These are phyloP conservation scores for Centaurea solstitialis DNA, from an alignment of 129 eudicot genomes.

Conservation along the genomic window DNA sequence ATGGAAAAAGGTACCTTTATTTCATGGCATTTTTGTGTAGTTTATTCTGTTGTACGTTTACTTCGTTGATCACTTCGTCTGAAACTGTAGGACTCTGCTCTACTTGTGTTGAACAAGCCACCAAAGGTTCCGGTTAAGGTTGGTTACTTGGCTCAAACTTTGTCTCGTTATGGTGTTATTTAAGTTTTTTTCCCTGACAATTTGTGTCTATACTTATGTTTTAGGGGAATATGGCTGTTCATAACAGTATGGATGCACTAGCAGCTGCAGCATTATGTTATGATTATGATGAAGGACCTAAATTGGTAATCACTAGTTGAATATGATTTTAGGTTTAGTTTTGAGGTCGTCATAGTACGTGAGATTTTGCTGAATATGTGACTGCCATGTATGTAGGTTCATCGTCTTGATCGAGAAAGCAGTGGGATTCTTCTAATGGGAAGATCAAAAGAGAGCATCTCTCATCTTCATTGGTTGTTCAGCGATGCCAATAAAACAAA, in stretches of 20 bases:
- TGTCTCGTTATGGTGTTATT: not conserved
- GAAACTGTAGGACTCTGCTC: conserved; percentile 75
- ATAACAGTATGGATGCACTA: conserved; percentile 96
- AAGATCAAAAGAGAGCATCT: conserved; percentile 73
- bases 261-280: conserved; percentile 92
- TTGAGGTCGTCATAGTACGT: not conserved
- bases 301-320: conserved; percentile 54
- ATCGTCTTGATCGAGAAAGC: conserved; percentile 96
- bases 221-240: conserved; percentile 82
- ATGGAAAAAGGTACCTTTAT: not conserved
- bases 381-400: conserved; percentile 60
- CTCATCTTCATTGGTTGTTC: conserved; percentile 69
- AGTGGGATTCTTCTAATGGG: conserved; percentile 92
- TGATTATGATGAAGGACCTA: conserved; percentile 86
- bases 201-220: not conserved
- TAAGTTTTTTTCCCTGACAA: not conserved
- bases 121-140: conserved; percentile 94
- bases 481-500: conserved; percentile 48
- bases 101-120: conserved; percentile 84
- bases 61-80: conserved; percentile 22
- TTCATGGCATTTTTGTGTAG: not conserved
- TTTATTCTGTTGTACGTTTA: not conserved
- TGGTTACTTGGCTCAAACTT: conserved; percentile 18
- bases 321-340: not conserved
- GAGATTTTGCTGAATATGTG: not conserved